phyloP scores from a whole-genome alignment of 805 yeast species.

The Kuraishia piskuri region DNA sequence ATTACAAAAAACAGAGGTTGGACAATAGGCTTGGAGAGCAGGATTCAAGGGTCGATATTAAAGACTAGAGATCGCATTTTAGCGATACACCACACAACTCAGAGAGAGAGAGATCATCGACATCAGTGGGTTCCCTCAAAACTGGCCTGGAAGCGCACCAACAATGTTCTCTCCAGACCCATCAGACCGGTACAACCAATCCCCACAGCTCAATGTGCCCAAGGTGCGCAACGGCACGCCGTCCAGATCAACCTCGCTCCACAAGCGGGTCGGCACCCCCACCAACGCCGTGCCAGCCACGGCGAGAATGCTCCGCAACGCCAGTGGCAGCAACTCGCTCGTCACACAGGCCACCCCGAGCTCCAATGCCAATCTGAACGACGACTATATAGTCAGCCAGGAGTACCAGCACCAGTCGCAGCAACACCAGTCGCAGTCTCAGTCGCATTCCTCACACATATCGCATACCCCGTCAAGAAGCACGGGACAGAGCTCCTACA shows the following conservation, averaged over 20 bases:
- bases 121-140: no score
- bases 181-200: no score
- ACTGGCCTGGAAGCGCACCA: no score
- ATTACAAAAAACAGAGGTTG: no score
- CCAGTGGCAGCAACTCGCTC: slow-evolving; percentile 23
- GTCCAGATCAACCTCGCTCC: background rate
- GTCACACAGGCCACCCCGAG: background rate
- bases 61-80: no score
- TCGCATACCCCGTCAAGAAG: background rate
- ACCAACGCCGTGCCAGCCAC: slow-evolving; percentile 50
- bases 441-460: background rate
- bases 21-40: no score
- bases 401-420: slow-evolving; percentile 7
- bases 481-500: background rate
- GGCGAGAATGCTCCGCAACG: slow-evolving; percentile 59
- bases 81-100: no score
- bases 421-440: background rate
- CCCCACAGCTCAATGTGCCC: background rate
- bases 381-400: slow-evolving; percentile 15
- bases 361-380: slow-evolving; percentile 10
- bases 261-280: background rate
- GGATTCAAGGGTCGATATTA: no score
- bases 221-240: background rate
- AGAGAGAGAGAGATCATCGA: no score
- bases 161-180: no score